Evolutionary conservation across 257 asterid species (phyloP), one percentile per base, ranked within the genome.

Genomic region (Penstemon eatonii): DNA sequence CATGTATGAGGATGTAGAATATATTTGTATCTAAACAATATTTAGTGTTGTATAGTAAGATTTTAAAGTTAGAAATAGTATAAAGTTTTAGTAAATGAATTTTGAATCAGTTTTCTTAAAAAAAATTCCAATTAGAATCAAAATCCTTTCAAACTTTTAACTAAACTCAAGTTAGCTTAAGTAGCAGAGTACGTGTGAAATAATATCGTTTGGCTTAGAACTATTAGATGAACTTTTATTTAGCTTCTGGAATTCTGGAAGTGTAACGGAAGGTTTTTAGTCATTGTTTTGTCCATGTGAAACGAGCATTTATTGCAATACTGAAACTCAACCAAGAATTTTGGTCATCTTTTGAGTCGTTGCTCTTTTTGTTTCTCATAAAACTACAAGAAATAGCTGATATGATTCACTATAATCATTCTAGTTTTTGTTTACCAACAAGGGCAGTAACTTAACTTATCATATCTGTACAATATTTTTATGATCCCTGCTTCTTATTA

Each of bases 401-500:
- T 55, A 65, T 64, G 33, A 25, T 25, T 25, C 33, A 25, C 33
- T 25, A 25, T 25, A 1, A 25, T 25, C 33, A 25, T 68, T 15
- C 42, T 71, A 56, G 11, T 40, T 10, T 67, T 56, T 65, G 49
- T 49, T 51, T 78, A 49, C 66, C 18, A n/a, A 25, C 65, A 44
- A 45, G 69, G 47, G 63, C 47, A 57, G 33, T 56, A 53, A 13
- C 44, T 51, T 6, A 44, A 25, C 33, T 25, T 25, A 25, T 25
- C 33, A 25, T 25, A 4, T 15, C 11, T 46, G 59, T 13, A 19
- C 37, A 4, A 13, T 18, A 19, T 18, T 9, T 54, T 39, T 51
- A 41, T 65, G 43, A 78, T 56, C 47, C 54, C 61, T 60, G 42
- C 38, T 59, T 55, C 10, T 50, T 65, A 65, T 75, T 68, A 86